Base-by-base conservation (phyloP, 192 early-diverging fungal species). In the Backusella tuberculispora region DNA sequence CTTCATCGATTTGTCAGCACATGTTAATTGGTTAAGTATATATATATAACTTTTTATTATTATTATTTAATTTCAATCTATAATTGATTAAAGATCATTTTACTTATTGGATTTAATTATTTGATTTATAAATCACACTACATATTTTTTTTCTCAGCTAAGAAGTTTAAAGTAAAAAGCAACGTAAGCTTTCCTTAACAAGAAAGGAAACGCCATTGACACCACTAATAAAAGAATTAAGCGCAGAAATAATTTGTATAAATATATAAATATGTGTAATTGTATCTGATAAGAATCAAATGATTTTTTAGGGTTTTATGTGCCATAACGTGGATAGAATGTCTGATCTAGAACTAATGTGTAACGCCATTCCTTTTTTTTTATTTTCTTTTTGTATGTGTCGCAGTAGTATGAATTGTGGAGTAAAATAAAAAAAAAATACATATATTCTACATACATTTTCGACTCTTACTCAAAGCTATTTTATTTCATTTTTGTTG, bases 21-120 rank as follows among this genome's bases (percentile, higher is more conserved):
- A 60, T 60, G 53, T 13, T 60, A 60, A 60, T 60, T 60, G 53
- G 53, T 60, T 60, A n/a, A n/a, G n/a, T n/a, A 24, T 60, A 12
- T 60, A 60, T 24, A 60, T 26, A 34, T 34, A 34, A 34, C 29
- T 34, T 34, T 34, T 34, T 34, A 34, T 34, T 34, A 34, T 34
- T 34, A 12, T 60, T 60, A 19, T 53, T 53, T 53, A 9, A 8
- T 21, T 48, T 8, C 12, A 60, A 19, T 60, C 13, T 60, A 56
- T 60, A 26, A 60, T 60, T 56, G 53, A 24, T 56, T 60, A 19
- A 60, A 24, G 53, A 24, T 60, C 53, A 60, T 13, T 26, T 26
- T 60, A 60, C 26, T 60, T 3, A 60, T 60, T 60, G 8, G 15
- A 19, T 60, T 60, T 26, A 12, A 60, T 26, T 12, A 26, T 60